phyloP scores from a whole-genome alignment of 1,284 basidiomycete species.

The Singerocomus inundabilis region DNA sequence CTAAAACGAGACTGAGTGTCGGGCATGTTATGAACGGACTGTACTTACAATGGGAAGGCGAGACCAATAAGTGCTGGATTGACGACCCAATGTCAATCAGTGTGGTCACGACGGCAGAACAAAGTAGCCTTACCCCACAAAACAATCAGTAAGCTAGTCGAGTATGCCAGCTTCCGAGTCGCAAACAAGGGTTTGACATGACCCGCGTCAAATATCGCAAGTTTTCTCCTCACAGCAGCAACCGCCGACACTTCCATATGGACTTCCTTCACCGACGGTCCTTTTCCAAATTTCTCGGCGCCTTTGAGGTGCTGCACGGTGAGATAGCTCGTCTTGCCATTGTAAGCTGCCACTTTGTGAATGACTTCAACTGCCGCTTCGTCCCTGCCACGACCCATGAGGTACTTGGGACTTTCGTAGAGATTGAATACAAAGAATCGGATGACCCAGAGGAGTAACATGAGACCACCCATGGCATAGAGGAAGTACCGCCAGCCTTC shows the following conservation, averaged over 20 bases:
- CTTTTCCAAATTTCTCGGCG: too few species aligned
- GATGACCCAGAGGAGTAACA: conserved; percentile 51
- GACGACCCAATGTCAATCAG: conserved; percentile 1
- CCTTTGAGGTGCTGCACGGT: conserved; percentile 42
- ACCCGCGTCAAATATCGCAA: conserved; percentile 36
- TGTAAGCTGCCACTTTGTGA: conserved; percentile 58
- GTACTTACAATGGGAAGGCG: conserved; percentile 63
- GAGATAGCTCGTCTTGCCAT: conserved; percentile 43
- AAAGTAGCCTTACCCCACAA: conserved; percentile 48
- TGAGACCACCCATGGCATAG: conserved; percentile 46
- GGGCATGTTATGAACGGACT: background rate
- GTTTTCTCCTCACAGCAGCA: conserved; percentile 19
- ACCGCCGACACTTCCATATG: too few species aligned
- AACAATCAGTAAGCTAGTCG: conserved; percentile 56
- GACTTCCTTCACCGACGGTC: too few species aligned
- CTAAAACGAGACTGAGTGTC: conserved; percentile 26
- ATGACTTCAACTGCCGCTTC: conserved; percentile 61
- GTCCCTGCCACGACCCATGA: conserved; percentile 61
- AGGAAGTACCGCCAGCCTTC: conserved; percentile 63
- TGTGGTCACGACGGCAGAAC: background rate
- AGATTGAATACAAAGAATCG: conserved; percentile 62
- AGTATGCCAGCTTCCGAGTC: conserved; percentile 58
- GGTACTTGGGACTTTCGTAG: conserved; percentile 61
- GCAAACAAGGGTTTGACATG: conserved; percentile 57
- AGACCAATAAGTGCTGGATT: conserved; percentile 67